These are phyloP conservation scores for Naganishia antarctica DNA, from an alignment of 768 basidiomycete genomes.

Conservation along the genomic window DNA sequence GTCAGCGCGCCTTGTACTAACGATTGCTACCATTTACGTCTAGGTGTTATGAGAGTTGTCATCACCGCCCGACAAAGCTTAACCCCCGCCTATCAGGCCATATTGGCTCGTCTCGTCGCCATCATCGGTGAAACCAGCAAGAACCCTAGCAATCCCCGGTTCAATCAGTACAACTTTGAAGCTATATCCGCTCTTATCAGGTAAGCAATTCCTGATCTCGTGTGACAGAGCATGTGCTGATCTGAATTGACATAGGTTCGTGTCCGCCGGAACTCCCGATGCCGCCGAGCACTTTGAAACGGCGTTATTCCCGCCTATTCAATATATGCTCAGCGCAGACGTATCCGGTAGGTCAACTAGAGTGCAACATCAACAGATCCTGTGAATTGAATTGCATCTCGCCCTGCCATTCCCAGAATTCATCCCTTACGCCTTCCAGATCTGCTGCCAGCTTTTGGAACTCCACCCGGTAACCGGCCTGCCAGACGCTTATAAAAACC, in stretches of 20 bases:
- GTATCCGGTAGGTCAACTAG: conserved; percentile 93
- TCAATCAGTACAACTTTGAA: conserved; percentile 97
- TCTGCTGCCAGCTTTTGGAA: conserved; percentile 91
- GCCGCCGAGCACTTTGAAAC: conserved; percentile 72
- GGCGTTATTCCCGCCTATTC: conserved; percentile 79
- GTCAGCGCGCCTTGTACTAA: background rate
- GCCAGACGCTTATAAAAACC: conserved; percentile 68
- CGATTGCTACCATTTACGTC: background rate
- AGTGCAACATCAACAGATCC: no score
- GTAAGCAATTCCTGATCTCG: no score
- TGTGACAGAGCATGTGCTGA: no score
- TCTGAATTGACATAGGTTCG: conserved; percentile 72
- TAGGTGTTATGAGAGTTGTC: conserved; percentile 89
- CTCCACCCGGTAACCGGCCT: conserved; percentile 60
- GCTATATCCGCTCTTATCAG: conserved; percentile 88
- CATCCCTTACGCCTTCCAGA: conserved; percentile 93
- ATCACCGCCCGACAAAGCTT: conserved; percentile 78
- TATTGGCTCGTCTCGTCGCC: conserved; percentile 67
- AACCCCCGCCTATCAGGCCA: conserved; percentile 61
- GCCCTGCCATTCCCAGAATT: conserved; percentile 66
- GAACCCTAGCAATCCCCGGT: conserved; percentile 95
- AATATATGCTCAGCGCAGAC: conserved; percentile 80
- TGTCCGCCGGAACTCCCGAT: conserved; percentile 65
- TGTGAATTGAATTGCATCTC: background rate
- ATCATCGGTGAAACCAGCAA: conserved; percentile 84